Evolutionary conservation across 106 monocot species (phyloP).

Genomic region (Amphibolis antarctica): DNA sequence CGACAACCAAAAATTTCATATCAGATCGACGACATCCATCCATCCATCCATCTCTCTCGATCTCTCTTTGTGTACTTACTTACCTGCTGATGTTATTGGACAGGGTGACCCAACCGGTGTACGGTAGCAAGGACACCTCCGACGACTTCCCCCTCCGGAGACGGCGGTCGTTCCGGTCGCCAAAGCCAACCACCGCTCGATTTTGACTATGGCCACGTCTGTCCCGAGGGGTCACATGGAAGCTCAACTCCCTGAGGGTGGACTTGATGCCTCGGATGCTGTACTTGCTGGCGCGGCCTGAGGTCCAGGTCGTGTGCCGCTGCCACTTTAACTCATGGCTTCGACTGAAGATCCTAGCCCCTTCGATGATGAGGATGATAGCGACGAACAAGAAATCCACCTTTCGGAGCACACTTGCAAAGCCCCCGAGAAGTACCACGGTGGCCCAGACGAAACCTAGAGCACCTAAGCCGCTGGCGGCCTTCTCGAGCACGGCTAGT

Average conservation of each 20-base stretch:
- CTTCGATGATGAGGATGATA: slow-evolving; percentile 59
- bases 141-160: slow-evolving; percentile 12
- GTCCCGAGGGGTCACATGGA: no score
- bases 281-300: slow-evolving; percentile 20
- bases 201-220: no score
- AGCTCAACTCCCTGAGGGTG: background rate
- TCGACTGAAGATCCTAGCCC: slow-evolving; percentile 72
- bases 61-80: background rate
- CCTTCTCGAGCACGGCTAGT: slow-evolving; percentile 71
- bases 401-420: slow-evolving; percentile 41
- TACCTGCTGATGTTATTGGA: slow-evolving; percentile 36
- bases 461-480: slow-evolving; percentile 61
- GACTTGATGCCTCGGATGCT: slow-evolving; percentile 40
- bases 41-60: no score
- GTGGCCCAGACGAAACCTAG: slow-evolving; percentile 84
- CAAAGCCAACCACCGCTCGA: no score
- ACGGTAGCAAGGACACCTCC: slow-evolving; percentile 28
- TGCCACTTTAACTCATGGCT: slow-evolving; percentile 93
- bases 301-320: slow-evolving; percentile 52
- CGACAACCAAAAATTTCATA: no score
- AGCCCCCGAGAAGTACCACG: slow-evolving; percentile 76
- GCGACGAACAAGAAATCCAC: slow-evolving; percentile 77
- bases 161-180: no score
- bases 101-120: slow-evolving; percentile 43
- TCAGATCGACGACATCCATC: no score